phyloP scores from a whole-genome alignment of 2,329 filamentous ascomycete genomes.

The Septoria petroselini region DNA sequence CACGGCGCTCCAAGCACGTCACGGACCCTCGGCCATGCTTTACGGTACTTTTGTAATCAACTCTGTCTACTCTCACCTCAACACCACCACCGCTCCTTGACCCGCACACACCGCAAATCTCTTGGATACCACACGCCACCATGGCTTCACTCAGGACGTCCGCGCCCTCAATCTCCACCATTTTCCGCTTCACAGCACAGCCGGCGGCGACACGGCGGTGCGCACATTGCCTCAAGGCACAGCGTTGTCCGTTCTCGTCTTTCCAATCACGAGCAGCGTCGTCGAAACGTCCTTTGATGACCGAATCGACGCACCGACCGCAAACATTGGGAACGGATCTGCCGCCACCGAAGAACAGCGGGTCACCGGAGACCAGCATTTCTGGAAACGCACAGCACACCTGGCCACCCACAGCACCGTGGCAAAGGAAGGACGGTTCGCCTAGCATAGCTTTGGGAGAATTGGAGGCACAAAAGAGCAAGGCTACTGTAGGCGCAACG shows the following conservation, averaged over 20 bases:
- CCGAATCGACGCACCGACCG: constrained; percentile 62
- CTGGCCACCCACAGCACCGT: constrained; percentile 50
- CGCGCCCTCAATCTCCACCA: constrained; percentile 33
- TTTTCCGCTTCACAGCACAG: constrained; percentile 39
- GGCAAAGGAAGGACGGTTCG: constrained; percentile 39
- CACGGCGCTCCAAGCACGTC: constrained; percentile 5
- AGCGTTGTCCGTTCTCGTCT: constrained; percentile 46
- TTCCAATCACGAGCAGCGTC: constrained; percentile 43
- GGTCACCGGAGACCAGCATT: constrained; percentile 61
- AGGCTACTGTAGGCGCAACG: constrained; percentile 39
- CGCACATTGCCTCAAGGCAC: constrained; percentile 43
- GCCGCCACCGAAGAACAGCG: constrained; percentile 58
- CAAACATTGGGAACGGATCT: constrained; percentile 56
- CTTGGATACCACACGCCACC: constrained; percentile 1
- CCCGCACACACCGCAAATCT: not conserved
- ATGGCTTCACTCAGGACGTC: constrained; percentile 36
- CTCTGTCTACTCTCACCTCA: not conserved
- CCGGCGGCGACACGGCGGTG: constrained; percentile 37
- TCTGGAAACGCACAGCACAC: constrained; percentile 50
- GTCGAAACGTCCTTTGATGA: constrained; percentile 62
- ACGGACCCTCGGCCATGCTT: constrained; percentile 1
- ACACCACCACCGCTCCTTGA: not conserved
- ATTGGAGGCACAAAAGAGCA: constrained; percentile 64
- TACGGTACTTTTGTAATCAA: constrained; percentile 8
- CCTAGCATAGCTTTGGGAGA: constrained; percentile 55